Evolutionary conservation across 2,329 filamentous ascomycete species (phyloP), one percentile per base, ranked within the genome.

Genomic region (Diaporthe sp.): DNA sequence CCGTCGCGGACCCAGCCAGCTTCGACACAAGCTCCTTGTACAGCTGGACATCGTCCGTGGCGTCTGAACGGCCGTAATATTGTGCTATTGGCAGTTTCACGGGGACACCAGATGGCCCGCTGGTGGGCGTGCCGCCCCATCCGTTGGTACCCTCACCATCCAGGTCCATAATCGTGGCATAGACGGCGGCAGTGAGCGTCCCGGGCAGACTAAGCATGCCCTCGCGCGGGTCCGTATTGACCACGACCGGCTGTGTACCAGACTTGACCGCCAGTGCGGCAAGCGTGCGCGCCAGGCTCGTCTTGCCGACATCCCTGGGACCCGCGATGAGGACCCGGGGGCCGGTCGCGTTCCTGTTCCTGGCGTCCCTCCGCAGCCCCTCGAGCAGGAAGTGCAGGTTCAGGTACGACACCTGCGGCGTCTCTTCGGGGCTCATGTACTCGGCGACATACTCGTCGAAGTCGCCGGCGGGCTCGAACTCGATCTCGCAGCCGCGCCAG

Each of bases 81-180:
- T 98, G 97, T 38, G 96, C 95, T 71, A 99, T 86, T 7, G 97
- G 97, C 79, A 98, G 88, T 86, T 98, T 98, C 70, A 98, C 95
- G 0, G 96, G 96, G 25, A 97, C 92, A 0, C 92, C 90, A 78
- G 93, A 97, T 0, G 97, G 96, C 0, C 96, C 97, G 77, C 94
- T 97, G 79, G 96, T 97, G 0, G 96, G 96, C 78, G 95, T 96
- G 78, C 90, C 95, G 13, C 97, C 97, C 92, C 95, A 98, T 28
- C 94, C 95, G 75, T 95, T 92, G 19, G 68, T 74, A 76, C 95
- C 93, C 80, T 96, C 94, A 2, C 88, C 87, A 79, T 90, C 89
- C 1, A 97, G 89, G 82, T 98, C 96, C 85, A 98, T 90, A 79
- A 97, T 90, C 0, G 94, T 95, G 13, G 94, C 94, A 81, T 97